Base-by-base conservation (phyloP, 2,329 filamentous ascomycete genomes). In the Neonectria hederae region DNA sequence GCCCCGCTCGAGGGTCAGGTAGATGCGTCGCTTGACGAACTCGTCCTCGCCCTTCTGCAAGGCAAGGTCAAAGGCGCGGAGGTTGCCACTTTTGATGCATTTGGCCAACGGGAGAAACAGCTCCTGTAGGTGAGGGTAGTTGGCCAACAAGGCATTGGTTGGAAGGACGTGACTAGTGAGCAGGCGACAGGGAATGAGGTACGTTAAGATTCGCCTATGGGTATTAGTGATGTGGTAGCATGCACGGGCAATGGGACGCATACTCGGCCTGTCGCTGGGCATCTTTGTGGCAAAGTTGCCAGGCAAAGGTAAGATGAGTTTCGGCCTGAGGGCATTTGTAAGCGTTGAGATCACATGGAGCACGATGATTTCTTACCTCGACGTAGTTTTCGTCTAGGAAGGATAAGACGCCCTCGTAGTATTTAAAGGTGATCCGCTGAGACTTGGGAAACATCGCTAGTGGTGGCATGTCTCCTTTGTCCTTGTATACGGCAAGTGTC, bases 361-460 rank as follows among this genome's bases (percentile, higher is more conserved):
- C 8, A 30, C 43, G 52, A 54, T 10, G 19, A 65, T 26, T 19
- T 17, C 80, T 46, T 75, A 93, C 92, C 81, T 92, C 87, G 2
- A 86, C 83, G 74, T 99, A 99, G 75, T 97, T 93, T 76, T 99
- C 97, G 67, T 98, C 94, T 5, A 99, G 80, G 76, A 99, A 99
- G 62, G 90, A 87, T n/a, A 99, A 87, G 5, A 99, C 92, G 11
- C 96, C 96, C 69, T 94, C 89, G 76, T 97, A 98, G 80, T 97
- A 99, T 76, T 94, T 95, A 82, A 97, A 99, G 0, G 95, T 97
- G 43, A 97, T 94, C 67, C 93, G 89, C 75, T 99, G 96, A 3
- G 94, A 91, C 75, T 91, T 93, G 1, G 96, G 95, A 73, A 97
- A 99, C 14, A 87, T 83, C 17, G 90, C 86, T 30, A 97, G 83